Base-by-base conservation (phyloP, 805 yeast genomes). In the Cyberlindnera mrakii region DNA sequence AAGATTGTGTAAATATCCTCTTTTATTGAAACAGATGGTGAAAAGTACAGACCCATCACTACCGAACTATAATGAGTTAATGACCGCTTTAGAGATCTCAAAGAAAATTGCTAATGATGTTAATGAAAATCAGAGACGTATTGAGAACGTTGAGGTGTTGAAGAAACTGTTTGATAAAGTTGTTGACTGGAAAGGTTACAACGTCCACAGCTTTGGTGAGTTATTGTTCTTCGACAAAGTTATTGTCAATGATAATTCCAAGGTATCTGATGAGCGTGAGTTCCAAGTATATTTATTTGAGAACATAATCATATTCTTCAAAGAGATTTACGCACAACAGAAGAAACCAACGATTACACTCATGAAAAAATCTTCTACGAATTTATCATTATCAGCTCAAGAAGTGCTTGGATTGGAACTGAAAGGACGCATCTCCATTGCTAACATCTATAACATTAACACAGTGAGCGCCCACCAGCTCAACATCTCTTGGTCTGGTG, bases 1-100 rank as follows among this genome's bases (percentile, higher is more conserved):
- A 68, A 76, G 99, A 50, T 73, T 93, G n/a, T 87, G 96, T 71
- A 87, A 90, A 61, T 93, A 93, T 63, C 99, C 98, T 2, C 66
- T 93, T 40, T 70, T 93, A 39, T 65, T 93, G 41, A 79, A 76
- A 54, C 93, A 87, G 58, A 70, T 93, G 41, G 61, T 86, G 40
- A 88, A 87, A 59, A 60, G 71, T 39, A 76, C 88, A 10, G 82
- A 79, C 31, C 59, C 61, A 13, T 59, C 64, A 15, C 69, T 74
- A 68, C 74, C 77, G 8, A 68, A 68, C 46, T 79, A 77, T 54
- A 76, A 73, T 47, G 98, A 91, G 60, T 68, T 91, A 27, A 67
- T 75, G 23, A 62, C 74, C 42, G 96, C 96, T 2, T 68, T 78
- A 42, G 77, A 77, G 27, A 79, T 88, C 18, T 78, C 91, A 58